Evolutionary conservation across 1,284 basidiomycete species (phyloP).

Genomic region (Heterobasidion occidentale): DNA sequence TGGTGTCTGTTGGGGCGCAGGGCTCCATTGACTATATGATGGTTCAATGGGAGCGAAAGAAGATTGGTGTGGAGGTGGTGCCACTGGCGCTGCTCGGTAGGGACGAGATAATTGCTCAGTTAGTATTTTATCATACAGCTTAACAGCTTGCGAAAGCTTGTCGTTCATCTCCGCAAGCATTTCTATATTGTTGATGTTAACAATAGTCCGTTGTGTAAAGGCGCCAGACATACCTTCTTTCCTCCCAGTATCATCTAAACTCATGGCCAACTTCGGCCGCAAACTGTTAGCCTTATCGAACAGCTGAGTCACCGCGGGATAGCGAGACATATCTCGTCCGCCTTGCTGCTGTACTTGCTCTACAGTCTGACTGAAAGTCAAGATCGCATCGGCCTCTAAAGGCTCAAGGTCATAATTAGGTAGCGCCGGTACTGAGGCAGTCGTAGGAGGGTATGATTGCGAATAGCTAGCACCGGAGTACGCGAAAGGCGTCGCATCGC

Average conservation of each 20-base stretch:
- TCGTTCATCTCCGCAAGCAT: conserved; percentile 89
- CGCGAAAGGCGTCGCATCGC: conserved; percentile 30
- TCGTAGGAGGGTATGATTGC: conserved; percentile 15
- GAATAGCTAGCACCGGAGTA: conserved; percentile 24
- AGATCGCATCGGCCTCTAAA: conserved; percentile 74
- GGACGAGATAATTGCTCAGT: conserved; percentile 77
- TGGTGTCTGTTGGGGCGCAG: conserved; percentile 2
- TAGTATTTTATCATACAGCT: conserved; percentile 81
- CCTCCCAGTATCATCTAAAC: conserved; percentile 78
- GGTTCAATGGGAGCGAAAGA: conserved; percentile 6
- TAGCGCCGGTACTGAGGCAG: conserved; percentile 33
- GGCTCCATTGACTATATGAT: conserved; percentile 9
- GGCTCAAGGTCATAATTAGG: conserved; percentile 76
- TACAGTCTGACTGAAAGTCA: conserved; percentile 86
- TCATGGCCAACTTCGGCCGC: conserved; percentile 79
- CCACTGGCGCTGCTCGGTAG: conserved; percentile 43
- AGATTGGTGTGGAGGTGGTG: conserved; percentile 15
- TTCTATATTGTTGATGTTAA: conserved; percentile 41
- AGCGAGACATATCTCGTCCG: conserved; percentile 68
- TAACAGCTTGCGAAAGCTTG: conserved; percentile 86
- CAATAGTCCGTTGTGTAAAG: neutral
- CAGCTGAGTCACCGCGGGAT: conserved; percentile 77
- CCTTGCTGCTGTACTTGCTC: conserved; percentile 79
- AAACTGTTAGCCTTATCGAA: conserved; percentile 80
- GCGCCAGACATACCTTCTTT: conserved; percentile 57